These are phyloP conservation scores for Rubia yunnanensis DNA, from an alignment of 257 asterid species.

Conservation along the genomic window DNA sequence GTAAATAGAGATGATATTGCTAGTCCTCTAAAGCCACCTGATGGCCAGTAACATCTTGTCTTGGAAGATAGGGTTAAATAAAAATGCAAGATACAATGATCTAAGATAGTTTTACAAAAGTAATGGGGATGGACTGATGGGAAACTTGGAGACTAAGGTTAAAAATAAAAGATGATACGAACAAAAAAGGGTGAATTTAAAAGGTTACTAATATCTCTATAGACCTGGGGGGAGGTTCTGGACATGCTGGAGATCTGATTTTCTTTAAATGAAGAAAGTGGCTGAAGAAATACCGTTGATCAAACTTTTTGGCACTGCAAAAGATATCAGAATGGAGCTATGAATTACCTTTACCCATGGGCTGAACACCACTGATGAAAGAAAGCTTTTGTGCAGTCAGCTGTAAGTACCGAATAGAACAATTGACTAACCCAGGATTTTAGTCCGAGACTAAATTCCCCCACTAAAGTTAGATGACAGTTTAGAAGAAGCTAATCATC, in stretches of 20 bases:
- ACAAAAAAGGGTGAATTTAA: neutral
- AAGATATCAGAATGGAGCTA: neutral
- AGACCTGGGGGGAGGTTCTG: neutral
- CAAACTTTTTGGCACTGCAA: neutral
- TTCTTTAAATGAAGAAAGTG: neutral
- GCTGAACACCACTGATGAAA: no score
- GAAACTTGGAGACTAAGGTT: neutral
- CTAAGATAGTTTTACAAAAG: neutral
- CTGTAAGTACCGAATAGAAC: neutral
- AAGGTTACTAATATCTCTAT: neutral
- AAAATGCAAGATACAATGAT: neutral
- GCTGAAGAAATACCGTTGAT: neutral
- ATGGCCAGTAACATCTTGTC: neutral
- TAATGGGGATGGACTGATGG: neutral
- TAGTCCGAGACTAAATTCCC: neutral
- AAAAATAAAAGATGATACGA: neutral
- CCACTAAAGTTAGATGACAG: neutral
- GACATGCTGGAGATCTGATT: neutral
- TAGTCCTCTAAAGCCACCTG: neutral
- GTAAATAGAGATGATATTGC: neutral
- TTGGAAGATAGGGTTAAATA: neutral
- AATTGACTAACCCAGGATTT: neutral
- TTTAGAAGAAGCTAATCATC: neutral
- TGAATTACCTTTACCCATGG: neutral
- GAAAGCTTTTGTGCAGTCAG: no score